Base-by-base conservation (phyloP, 768 basidiomycete genomes). In the Sarcodon aspratus region DNA sequence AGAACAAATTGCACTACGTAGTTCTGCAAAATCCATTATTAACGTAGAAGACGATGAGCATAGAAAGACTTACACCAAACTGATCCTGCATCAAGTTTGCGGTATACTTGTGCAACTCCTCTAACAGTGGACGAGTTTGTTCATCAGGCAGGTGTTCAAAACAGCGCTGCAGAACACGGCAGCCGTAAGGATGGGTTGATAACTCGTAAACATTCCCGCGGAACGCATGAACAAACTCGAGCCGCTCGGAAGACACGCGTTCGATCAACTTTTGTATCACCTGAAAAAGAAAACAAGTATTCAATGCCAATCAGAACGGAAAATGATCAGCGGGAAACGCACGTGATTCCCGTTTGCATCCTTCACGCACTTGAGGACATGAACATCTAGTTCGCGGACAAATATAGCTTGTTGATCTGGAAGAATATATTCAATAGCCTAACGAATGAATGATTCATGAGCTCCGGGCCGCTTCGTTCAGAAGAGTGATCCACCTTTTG, bases 341-440 rank as follows among this genome's bases (percentile, higher is more conserved):
- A 96, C 94, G 67, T 98, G 94, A 57, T 98, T 98, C 49, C 89
- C 92, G 57, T 97, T 93, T 15, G 84, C 78, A 58, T 95, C 90
- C 59, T 85, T 85, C 52, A 95, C 88, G 57, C 90, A 93, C 57
- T 78, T 78, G 46, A 97, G 67, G 32, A 95, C 79, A 56, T 88
- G 78, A 0, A 78, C 75, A 52, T 90, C 82, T 38, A 97, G 71
- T 64, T 91, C 90, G 49, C 70, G 74, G 17, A 96, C 81, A 44
- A 98, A 78, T 13, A 64, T 54, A 13, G 70, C 70, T 64, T 94
- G 90, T 55, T 94, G 86, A 46, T 88, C 86, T 12, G 81, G 79
- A 13, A 79, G 68, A 47, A 92, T 71, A 59, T 74, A 79, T 59
- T 97, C 93, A 17, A 98, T 72, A 31, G 91, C 90, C 87, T 96